phyloP scores from a whole-genome alignment of 495 filamentous ascomycete genomes.

The Parathielavia hyrcaniae region DNA sequence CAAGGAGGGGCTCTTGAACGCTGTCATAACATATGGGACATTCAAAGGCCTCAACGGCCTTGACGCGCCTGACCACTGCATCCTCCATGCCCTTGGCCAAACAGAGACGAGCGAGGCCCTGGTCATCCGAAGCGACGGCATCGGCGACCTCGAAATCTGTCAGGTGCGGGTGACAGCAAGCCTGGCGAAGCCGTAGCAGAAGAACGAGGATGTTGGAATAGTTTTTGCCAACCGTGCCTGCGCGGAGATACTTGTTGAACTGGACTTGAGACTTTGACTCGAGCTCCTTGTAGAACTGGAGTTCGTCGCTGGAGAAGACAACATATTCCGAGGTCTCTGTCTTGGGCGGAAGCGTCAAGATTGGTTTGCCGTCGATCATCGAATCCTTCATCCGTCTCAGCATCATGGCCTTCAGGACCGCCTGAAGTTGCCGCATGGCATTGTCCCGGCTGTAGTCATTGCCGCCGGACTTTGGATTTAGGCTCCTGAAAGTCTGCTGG shows the following conservation, averaged over 20 bases:
- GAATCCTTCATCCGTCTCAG: slow-evolving; percentile 81
- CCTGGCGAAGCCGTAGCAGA: slow-evolving; percentile 83
- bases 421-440: slow-evolving; percentile 68
- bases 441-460: slow-evolving; percentile 32
- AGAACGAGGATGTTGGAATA: slow-evolving; percentile 82
- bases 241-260: slow-evolving; percentile 73
- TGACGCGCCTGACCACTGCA: slow-evolving; percentile 63
- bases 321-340: slow-evolving; percentile 59
- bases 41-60: slow-evolving; percentile 50
- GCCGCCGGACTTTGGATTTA: slow-evolving; percentile 29
- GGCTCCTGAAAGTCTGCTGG: slow-evolving; percentile 32
- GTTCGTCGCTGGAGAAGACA: slow-evolving; percentile 69
- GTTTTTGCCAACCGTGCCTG: slow-evolving; percentile 65
- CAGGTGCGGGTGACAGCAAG: slow-evolving; percentile 89
- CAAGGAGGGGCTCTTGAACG: slow-evolving; percentile 66
- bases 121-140: slow-evolving; percentile 42
- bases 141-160: slow-evolving; percentile 62
- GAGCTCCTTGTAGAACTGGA: slow-evolving; percentile 63
- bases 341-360: slow-evolving; percentile 67
- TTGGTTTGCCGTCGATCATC: slow-evolving; percentile 77
- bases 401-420: slow-evolving; percentile 76
- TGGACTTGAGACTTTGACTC: slow-evolving; percentile 59
- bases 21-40: slow-evolving; percentile 81
- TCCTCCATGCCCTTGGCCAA: slow-evolving; percentile 58
- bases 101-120: slow-evolving; percentile 55